Base-by-base conservation (phyloP, 2,329 filamentous ascomycete species). In the Sarocladium brachiariae region DNA sequence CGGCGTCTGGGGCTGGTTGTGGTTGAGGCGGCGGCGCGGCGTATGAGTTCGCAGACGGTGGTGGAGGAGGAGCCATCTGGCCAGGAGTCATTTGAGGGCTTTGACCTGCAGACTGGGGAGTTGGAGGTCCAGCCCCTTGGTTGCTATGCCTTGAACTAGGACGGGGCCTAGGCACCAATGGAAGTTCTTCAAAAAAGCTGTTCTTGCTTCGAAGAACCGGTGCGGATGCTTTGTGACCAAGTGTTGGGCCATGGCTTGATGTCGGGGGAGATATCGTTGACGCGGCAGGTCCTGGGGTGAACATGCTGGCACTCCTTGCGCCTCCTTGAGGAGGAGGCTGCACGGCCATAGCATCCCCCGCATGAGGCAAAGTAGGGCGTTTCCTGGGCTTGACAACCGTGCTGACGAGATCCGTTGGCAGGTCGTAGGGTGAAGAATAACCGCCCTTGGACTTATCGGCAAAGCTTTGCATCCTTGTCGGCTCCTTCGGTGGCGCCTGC, bases 381-480 rank as follows among this genome's bases (percentile, higher is more conserved):
- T 86, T 84, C 65, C 83, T 75, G 60, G 86, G 82, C 58, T 86
- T 86, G 24, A 86, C 79, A 14, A 61, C 54, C 4, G 59, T 63
- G 23, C 55, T 61, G 33, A 70, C 58, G 25, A 99, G 78, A 50
- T 96, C 92, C 68, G 93, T 88, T 3, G 93, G 93, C 18, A 99
- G 75, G 69, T 99, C 95, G 60, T 96, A 99, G 0, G 93, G 93
- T 18, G 92, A 97, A 46, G 86, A 79, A 64, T 99, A 99, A 7
- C 92, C 91, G 51, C 88, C 88, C 68, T 95, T 97, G 2, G 89
- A 74, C 66, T 95, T 95, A 65, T 92, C 86, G 5, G 80, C 89
- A 66, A 96, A 99, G 67, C 92, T 97, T 63, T 95, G 83, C 1
- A 81, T 75, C 67, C 82, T 83, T 25, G 68, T 67, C 52, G 77